Conservation (phyloP, 2,329 filamentous ascomycete species). For the Trichophyton simii region DNA sequence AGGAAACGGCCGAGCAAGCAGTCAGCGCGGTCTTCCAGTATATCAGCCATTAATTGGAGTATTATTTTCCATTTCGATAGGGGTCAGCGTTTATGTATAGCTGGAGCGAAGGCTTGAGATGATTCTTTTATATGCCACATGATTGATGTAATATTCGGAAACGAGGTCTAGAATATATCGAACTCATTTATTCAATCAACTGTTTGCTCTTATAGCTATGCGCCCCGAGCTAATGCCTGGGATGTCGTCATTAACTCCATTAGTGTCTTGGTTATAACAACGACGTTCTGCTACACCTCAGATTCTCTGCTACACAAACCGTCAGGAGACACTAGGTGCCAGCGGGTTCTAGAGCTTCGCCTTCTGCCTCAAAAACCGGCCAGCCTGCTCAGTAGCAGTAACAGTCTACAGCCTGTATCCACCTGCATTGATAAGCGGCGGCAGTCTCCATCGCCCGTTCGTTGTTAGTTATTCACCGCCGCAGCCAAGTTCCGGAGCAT, state of each 20-base stretch:
- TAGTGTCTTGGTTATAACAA: neutral
- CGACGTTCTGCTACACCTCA: neutral
- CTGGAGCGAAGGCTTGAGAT: neutral
- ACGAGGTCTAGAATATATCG: neutral
- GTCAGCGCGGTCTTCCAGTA: conserved; percentile 98
- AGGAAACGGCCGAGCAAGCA: conserved; percentile 64
- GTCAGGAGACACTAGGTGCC: neutral
- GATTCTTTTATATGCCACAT: neutral
- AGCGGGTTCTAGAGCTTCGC: neutral
- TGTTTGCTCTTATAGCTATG: neutral
- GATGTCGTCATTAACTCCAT: neutral
- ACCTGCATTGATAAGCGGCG: neutral
- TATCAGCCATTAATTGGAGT: conserved; percentile 61
- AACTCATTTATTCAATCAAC: neutral
- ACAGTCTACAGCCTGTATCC: neutral
- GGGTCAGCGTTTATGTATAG: neutral
- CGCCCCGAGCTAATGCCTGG: neutral
- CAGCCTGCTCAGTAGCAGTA: neutral
- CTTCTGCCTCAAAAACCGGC: neutral
- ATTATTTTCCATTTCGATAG: neutral
- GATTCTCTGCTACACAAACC: neutral
- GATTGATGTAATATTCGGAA: neutral
- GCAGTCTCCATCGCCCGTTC: neutral
- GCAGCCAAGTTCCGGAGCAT: neutral
- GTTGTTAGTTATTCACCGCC: neutral